Conservation (phyloP, 768 basidiomycete species). For the Crassisporium funariophilum region DNA sequence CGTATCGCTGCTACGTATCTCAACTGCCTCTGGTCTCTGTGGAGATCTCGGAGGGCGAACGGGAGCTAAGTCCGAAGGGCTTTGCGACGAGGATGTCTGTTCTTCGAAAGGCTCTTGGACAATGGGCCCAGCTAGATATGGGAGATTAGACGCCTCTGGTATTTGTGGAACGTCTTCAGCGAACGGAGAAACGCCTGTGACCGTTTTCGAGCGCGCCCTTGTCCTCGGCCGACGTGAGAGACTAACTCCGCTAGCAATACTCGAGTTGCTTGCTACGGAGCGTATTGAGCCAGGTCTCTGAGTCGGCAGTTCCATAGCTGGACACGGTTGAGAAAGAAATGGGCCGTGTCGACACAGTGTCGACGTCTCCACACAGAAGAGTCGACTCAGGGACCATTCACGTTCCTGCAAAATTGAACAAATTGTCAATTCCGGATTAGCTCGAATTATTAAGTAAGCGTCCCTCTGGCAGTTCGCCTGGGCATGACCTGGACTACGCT, state of each 20-base stretch:
- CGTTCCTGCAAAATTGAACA: slow-evolving; percentile 17
- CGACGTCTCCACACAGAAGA: background rate
- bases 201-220: slow-evolving; percentile 55
- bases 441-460: slow-evolving; percentile 16
- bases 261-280: slow-evolving; percentile 52
- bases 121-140: slow-evolving; percentile 31
- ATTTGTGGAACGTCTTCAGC: slow-evolving; percentile 25
- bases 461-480: too few relatives aligned
- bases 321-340: slow-evolving; percentile 8
- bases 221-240: slow-evolving; percentile 57
- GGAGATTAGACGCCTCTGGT: slow-evolving; percentile 31
- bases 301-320: slow-evolving; percentile 16
- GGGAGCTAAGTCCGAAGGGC: slow-evolving; percentile 15
- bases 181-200: slow-evolving; percentile 35
- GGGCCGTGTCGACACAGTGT: background rate
- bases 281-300: slow-evolving; percentile 43
- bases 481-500: background rate
- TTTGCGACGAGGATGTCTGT: slow-evolving; percentile 10
- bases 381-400: background rate
- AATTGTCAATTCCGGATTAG: slow-evolving; percentile 9
- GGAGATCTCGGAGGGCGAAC: slow-evolving; percentile 32
- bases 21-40: slow-evolving; percentile 18
- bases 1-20: slow-evolving; percentile 28
- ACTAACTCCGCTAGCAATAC: slow-evolving; percentile 49
- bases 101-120: slow-evolving; percentile 26